A percentile compares a stretch with the other conserved stretches of the same genome.
Conservation (phyloP, 345 rosid genomes). For the Gossypium anomalum region DNA sequence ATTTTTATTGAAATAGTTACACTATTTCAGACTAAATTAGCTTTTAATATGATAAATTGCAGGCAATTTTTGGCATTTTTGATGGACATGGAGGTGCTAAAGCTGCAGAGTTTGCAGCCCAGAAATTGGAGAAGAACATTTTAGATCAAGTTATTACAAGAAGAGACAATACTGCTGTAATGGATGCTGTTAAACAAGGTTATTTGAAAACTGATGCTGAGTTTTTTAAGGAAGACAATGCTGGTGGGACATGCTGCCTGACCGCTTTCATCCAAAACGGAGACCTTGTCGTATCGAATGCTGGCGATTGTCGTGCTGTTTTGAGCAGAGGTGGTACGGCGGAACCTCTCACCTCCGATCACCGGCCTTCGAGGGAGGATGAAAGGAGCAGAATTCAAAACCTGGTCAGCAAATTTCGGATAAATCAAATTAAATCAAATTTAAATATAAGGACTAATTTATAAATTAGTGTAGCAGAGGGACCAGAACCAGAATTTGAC, state of each 20-base stretch:
- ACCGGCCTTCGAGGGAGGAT: slow-evolving; percentile 76
- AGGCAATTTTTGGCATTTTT: slow-evolving; percentile 61
- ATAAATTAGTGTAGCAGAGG: no score
- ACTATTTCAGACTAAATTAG: no score
- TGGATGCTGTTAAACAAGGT: slow-evolving; percentile 63
- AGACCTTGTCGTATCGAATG: slow-evolving; percentile 72
- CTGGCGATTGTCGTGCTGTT: slow-evolving; percentile 94
- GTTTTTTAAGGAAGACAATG: slow-evolving; percentile 49
- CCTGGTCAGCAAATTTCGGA: slow-evolving; percentile 39
- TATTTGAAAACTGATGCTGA: slow-evolving; percentile 69
- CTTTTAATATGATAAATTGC: slow-evolving; percentile 9
- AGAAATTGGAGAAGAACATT: slow-evolving; percentile 57
- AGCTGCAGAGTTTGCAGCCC: slow-evolving; percentile 64
- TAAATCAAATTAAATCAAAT: not conserved
- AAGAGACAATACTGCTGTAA: slow-evolving; percentile 34
- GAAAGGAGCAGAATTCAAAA: slow-evolving; percentile 64
- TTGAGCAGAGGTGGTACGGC: slow-evolving; percentile 70
- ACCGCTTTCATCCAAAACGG: slow-evolving; percentile 70
- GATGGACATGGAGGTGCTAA: slow-evolving; percentile 67
- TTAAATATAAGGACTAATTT: no score
- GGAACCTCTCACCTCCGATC: slow-evolving; percentile 78
- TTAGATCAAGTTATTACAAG: slow-evolving; percentile 34
- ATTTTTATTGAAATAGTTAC: no score
- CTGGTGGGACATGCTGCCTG: slow-evolving; percentile 85
- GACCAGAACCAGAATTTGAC: no score